Evolutionary conservation across 805 yeast genomes (phyloP).

Genomic region (Henningerozyma blattae): DNA sequence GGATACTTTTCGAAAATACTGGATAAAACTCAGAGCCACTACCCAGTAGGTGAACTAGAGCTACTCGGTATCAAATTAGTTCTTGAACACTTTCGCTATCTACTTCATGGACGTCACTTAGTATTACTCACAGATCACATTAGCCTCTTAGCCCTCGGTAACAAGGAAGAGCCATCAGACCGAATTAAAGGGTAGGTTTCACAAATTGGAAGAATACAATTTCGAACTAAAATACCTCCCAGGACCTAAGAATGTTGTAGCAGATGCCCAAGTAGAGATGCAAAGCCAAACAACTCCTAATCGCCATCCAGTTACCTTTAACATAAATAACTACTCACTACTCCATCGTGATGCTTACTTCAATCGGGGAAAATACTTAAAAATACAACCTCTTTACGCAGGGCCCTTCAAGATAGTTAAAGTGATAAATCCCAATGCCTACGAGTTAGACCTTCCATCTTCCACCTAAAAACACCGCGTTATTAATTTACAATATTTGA

Average conservation of each 20-base stretch:
- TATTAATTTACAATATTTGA: slow-evolving; percentile 1
- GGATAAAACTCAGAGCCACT: slow-evolving; percentile 25
- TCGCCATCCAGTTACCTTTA: slow-evolving; percentile 1
- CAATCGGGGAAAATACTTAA: neutral
- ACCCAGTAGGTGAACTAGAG: slow-evolving; percentile 8
- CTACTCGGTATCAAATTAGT: slow-evolving; percentile 6
- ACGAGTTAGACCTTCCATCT: slow-evolving; percentile 4
- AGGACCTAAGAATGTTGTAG: slow-evolving; percentile 7
- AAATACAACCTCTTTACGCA: neutral
- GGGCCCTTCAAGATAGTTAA: slow-evolving; percentile 1
- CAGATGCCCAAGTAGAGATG: slow-evolving; percentile 5
- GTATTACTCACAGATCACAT: slow-evolving; percentile 6
- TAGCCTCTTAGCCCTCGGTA: slow-evolving; percentile 2
- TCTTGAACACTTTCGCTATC: slow-evolving; percentile 5
- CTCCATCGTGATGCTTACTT: slow-evolving; percentile 4
- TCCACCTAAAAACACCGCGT: slow-evolving; percentile 1
- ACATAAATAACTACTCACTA: slow-evolving; percentile 2
- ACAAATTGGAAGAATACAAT: slow-evolving; percentile 5
- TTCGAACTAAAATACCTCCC: slow-evolving; percentile 5
- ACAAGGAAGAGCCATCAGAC: slow-evolving; percentile 5
- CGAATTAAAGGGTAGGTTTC: slow-evolving; percentile 4
- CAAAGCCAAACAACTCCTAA: neutral
- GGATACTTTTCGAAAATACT: slow-evolving; percentile 23
- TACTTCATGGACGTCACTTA: slow-evolving; percentile 5
- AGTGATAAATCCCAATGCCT: neutral